Evolutionary conservation across 2,329 filamentous ascomycete genomes (phyloP).

Genomic region (Aspergillus texensis): DNA sequence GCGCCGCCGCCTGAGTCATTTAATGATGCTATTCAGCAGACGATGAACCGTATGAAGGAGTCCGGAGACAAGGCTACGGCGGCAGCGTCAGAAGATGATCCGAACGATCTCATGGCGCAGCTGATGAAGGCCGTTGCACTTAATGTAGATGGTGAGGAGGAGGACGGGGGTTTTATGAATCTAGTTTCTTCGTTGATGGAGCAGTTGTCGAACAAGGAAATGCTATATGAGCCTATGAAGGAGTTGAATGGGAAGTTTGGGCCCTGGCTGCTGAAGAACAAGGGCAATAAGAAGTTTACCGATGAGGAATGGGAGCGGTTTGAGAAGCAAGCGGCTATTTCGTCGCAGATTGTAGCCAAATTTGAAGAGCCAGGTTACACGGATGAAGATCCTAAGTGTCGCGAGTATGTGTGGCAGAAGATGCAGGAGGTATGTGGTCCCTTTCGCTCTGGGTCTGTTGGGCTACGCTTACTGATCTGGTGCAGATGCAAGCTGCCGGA

Average conservation of each 20-base stretch:
- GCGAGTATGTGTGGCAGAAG: conserved; percentile 91
- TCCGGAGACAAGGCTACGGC: conserved; percentile 85
- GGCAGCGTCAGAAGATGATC: conserved; percentile 65
- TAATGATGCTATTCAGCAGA: conserved; percentile 87
- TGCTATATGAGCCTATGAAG: conserved; percentile 98
- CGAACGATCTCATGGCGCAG: conserved; percentile 85
- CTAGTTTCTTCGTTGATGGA: conserved; percentile 99
- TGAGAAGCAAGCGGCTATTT: conserved; percentile 75
- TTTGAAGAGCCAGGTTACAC: conserved; percentile 83
- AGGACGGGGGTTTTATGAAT: conserved; percentile 87
- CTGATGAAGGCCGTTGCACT: conserved; percentile 86
- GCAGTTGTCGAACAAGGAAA: conserved; percentile 96
- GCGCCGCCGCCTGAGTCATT: conserved; percentile 69
- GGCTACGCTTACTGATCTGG: background rate
- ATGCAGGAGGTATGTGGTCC: conserved; percentile 83
- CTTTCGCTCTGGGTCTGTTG: background rate
- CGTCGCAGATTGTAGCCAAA: conserved; percentile 82
- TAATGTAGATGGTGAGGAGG: conserved; percentile 57
- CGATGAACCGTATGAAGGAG: conserved; percentile 93
- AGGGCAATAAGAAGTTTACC: conserved; percentile 58
- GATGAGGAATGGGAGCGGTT: conserved; percentile 77
- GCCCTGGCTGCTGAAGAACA: conserved; percentile 81
- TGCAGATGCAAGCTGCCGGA: conserved; percentile 93
- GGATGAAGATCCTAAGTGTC: conserved; percentile 77
- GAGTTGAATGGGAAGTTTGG: conserved; percentile 93